phyloP scores from a whole-genome alignment of 108 stramenopile genomes.

The Skeletonema menzelii region DNA sequence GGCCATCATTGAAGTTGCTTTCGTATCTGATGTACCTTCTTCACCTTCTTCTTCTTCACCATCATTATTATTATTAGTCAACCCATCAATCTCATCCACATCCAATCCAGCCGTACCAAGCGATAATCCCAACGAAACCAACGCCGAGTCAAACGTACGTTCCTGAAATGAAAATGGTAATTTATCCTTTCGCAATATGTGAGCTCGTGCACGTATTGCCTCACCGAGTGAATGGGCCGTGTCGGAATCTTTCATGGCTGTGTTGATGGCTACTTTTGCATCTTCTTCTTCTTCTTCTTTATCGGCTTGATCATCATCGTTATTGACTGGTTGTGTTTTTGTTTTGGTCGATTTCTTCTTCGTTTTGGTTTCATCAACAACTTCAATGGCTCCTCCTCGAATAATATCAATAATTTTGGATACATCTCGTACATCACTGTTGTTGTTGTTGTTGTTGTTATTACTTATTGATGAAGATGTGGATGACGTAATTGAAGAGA shows the following conservation, averaged over 20 bases:
- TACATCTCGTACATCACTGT: no score
- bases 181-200: conserved; percentile 1
- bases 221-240: conserved; percentile 62
- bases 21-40: background rate
- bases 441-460: no score
- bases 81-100: background rate
- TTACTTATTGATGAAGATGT: no score
- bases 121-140: conserved; percentile 45
- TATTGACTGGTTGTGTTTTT: no score
- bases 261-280: conserved; percentile 45
- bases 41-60: conserved; percentile 17
- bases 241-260: conserved; percentile 63
- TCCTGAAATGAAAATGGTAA: background rate
- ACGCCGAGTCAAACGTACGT: conserved; percentile 21
- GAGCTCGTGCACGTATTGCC: conserved; percentile 53
- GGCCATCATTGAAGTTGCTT: conserved; percentile 9
- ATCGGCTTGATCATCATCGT: background rate
- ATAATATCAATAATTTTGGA: no score
- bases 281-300: background rate
- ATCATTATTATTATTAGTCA: background rate
- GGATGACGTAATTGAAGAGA: no score
- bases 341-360: no score
- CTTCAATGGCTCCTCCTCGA: no score
- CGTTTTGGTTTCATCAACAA: no score
- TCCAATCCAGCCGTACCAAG: conserved; percentile 43